Conservation (phyloP, 805 yeast genomes). For the Hanseniaspora clermontiae region DNA sequence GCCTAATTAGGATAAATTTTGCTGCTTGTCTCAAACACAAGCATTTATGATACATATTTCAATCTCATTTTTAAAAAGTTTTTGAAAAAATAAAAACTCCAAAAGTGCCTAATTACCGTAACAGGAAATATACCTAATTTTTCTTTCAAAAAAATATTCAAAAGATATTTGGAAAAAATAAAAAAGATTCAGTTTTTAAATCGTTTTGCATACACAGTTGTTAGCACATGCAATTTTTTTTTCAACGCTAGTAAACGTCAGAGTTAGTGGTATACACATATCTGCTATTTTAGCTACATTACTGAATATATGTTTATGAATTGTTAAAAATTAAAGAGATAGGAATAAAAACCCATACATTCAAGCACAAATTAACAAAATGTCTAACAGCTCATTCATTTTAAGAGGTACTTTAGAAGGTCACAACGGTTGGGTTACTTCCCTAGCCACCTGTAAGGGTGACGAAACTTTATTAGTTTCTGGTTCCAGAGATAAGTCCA, state of each 20-base stretch:
- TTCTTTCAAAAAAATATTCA: neutral
- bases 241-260: too few species aligned
- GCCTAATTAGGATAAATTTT: neutral
- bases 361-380: conserved; percentile 25
- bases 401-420: conserved; percentile 99
- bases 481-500: conserved; percentile 97
- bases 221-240: too few species aligned
- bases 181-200: neutral
- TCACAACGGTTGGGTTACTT: conserved; percentile 94
- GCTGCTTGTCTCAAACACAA: neutral
- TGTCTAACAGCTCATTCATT: conserved; percentile 80
- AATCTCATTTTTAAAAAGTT: neutral
- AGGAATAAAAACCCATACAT: conserved; percentile 6
- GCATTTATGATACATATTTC: neutral
- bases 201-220: too few species aligned
- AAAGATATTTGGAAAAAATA: neutral
- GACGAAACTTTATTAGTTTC: conserved; percentile 97
- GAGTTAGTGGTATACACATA: too few species aligned
- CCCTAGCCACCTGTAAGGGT: conserved; percentile 94
- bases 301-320: too few species aligned
- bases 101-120: neutral
- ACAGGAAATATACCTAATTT: neutral
- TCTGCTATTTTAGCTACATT: too few species aligned
- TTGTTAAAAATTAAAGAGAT: too few species aligned
- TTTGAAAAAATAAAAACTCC: neutral